phyloP scores from a whole-genome alignment of 1,284 basidiomycete genomes.

The Rugiboletus extremiorientalis region DNA sequence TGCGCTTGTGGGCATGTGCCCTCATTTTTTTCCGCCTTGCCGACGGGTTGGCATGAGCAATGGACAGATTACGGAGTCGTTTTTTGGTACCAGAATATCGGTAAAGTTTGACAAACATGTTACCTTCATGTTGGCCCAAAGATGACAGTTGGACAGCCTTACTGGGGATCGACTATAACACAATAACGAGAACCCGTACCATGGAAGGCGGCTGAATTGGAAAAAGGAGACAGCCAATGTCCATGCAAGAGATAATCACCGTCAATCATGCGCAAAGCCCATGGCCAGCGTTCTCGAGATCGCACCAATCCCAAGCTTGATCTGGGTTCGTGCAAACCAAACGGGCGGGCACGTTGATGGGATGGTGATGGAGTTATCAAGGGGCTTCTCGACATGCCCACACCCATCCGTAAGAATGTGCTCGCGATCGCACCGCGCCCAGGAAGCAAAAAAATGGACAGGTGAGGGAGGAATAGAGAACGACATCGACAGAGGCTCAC shows the following conservation, averaged over 20 bases:
- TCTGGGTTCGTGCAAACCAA: constrained; percentile 3
- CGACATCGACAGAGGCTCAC: constrained; percentile 11
- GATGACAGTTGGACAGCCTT: constrained; percentile 3
- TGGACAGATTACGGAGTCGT: constrained; percentile 11
- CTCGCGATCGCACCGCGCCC: background rate
- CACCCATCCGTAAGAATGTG: background rate
- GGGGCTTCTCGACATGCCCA: background rate
- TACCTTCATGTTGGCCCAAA: constrained; percentile 3
- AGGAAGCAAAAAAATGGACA: background rate
- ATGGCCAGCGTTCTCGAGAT: background rate
- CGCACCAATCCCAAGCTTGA: background rate
- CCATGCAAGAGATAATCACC: constrained; percentile 27
- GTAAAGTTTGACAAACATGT: constrained; percentile 12
- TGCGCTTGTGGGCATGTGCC: constrained; percentile 1
- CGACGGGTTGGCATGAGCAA: constrained; percentile 5
- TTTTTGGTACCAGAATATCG: constrained; percentile 15
- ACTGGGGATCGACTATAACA: constrained; percentile 5
- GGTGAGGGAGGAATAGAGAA: background rate
- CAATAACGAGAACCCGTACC: constrained; percentile 12
- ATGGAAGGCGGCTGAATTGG: background rate
- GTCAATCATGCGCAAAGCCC: constrained; percentile 19
- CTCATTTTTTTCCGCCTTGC: background rate
- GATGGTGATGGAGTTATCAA: background rate
- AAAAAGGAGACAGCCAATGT: background rate
- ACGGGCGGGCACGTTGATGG: background rate